Base-by-base conservation (phyloP, 1,139 yeast genomes). In the Lodderomyces pseudojiufengensis region DNA sequence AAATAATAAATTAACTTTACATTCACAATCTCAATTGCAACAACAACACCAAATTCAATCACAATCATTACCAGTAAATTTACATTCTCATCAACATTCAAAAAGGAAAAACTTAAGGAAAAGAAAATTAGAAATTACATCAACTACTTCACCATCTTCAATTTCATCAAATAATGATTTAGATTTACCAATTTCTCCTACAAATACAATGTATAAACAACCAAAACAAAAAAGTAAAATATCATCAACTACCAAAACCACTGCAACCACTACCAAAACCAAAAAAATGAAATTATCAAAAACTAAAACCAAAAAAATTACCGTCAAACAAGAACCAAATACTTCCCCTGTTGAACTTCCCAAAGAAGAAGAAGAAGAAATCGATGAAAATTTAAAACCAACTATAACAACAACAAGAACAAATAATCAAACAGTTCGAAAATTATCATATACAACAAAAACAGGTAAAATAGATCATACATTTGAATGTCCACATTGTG, bases 401-500 rank as follows among this genome's bases (percentile, higher is more conserved):
- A 30, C 33, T 5, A 44, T 40, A 4, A 43, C 48, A 9, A 43
- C 48, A 7, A 41, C 47, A 9, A 43, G 32, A 10, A 44, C 48
- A 22, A 43, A 41, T 35, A 44, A 44, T 21, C 43, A 43, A 6
- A 36, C 43, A 5, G 48, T 44, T 9, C 42, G 44, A 12, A 44
- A 44, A 33, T 33, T 36, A 18, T 37, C 46, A n/a, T 39, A 37
- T 12, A 39, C 48, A 2, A 33, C 42, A 3, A 39, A 36, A 24
- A 40, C 41, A 11, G 48, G 48, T 3, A 32, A 16, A 10, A 29
- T 40, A 9, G 45, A 39, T 22, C 41, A 43, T 23, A 27, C 34
- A 11, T 43, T 44, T 31, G 46, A 41, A 43, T 76, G 81, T 51
- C 51, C 59, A 1, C 59, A 60, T 43, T 76, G 81, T 48, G 58